Conservation (phyloP, 2,329 filamentous ascomycete species). For the Fusarium domesticum region DNA sequence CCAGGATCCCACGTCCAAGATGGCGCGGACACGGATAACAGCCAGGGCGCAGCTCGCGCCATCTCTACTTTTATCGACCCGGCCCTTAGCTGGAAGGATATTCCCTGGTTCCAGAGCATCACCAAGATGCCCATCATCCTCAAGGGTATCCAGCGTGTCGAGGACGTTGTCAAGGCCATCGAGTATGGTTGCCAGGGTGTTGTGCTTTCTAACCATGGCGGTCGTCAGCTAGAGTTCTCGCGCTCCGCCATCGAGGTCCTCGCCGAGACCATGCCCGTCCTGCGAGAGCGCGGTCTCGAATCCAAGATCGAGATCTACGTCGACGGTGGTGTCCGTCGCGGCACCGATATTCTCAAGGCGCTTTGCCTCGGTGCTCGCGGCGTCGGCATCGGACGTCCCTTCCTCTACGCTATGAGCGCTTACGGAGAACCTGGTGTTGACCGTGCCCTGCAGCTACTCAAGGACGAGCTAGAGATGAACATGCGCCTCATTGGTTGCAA, state of each 20-base stretch:
- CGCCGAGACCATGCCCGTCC: conserved; percentile 86
- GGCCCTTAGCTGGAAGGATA: conserved; percentile 86
- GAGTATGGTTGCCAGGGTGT: conserved; percentile 82
- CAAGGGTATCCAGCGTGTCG: conserved; percentile 94
- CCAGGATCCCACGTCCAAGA: conserved; percentile 78
- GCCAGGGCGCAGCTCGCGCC: conserved; percentile 88
- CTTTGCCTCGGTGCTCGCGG: conserved; percentile 88
- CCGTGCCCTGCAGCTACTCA: conserved; percentile 85
- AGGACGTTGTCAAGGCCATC: conserved; percentile 87
- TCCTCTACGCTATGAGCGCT: conserved; percentile 92
- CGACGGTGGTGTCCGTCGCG: conserved; percentile 85
- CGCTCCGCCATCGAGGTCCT: conserved; percentile 86
- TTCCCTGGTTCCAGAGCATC: conserved; percentile 86
- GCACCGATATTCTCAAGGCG: conserved; percentile 93
- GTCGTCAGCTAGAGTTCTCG: conserved; percentile 88
- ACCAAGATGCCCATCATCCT: conserved; percentile 94
- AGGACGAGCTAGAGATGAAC: conserved; percentile 98
- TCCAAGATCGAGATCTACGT: conserved; percentile 82
- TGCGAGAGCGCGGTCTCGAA: conserved; percentile 70
- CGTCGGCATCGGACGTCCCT: conserved; percentile 90
- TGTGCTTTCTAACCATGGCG: conserved; percentile 94
- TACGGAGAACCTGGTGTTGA: conserved; percentile 88
- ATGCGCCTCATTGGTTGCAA: conserved; percentile 89
- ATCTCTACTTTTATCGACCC: conserved; percentile 98
- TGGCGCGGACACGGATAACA: conserved; percentile 73